A percentile compares a stretch with the other conserved stretches of the same genome.
phyloP scores from a whole-genome alignment of 1,284 basidiomycete genomes.

The Boletus semigastroideus region DNA sequence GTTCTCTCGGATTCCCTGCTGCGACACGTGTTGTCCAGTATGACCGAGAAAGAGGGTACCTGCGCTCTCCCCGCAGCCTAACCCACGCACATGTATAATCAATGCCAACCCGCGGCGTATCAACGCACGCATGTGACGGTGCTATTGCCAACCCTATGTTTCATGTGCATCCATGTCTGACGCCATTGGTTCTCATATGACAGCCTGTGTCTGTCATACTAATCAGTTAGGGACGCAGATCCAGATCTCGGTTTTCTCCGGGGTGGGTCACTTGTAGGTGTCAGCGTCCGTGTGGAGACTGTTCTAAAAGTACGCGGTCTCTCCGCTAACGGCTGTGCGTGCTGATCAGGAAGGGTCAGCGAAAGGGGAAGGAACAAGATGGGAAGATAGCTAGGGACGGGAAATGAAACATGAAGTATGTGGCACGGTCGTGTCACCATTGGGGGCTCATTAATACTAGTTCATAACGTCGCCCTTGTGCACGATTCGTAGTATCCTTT shows the following conservation, averaged over 20 bases:
- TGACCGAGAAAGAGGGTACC: constrained; percentile 20
- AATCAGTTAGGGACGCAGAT: background rate
- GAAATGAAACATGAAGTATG: constrained; percentile 4
- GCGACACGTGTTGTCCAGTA: constrained; percentile 26
- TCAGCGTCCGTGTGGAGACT: background rate
- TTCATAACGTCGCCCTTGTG: background rate
- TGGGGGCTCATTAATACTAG: background rate
- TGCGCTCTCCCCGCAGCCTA: constrained; percentile 10
- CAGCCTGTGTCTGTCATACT: background rate
- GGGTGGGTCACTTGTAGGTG: background rate
- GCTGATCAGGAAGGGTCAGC: constrained; percentile 12
- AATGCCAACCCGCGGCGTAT: constrained; percentile 1
- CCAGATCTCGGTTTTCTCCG: constrained; percentile 18
- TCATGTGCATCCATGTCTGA: background rate
- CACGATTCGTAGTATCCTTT: background rate
- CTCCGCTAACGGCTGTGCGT: constrained; percentile 3
- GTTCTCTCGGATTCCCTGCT: constrained; percentile 6
- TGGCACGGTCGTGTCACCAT: background rate
- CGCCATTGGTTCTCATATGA: background rate
- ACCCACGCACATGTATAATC: background rate
- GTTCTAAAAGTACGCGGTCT: constrained; percentile 2
- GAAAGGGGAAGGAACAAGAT: background rate
- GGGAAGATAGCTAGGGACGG: background rate
- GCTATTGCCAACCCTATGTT: background rate
- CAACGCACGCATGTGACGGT: constrained; percentile 12